Evolutionary conservation across 345 rosid species (phyloP).

Genomic region (Eucalyptus sideroxylon): DNA sequence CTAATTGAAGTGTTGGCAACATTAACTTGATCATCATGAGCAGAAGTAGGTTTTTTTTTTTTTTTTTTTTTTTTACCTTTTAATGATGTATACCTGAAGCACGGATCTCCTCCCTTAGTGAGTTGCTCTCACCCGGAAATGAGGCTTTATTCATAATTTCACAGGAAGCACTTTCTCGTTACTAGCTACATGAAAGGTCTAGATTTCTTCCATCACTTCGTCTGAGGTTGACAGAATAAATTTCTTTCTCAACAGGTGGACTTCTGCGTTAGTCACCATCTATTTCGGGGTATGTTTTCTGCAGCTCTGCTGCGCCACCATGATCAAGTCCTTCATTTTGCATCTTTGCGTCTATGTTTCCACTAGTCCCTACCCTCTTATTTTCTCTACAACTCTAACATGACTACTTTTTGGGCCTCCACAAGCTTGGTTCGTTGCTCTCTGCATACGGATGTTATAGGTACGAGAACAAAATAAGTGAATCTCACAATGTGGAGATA

Average conservation of each 20-base stretch:
- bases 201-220: background rate
- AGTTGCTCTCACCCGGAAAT: background rate
- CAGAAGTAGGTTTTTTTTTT: background rate
- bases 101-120: background rate
- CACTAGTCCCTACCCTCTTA: background rate
- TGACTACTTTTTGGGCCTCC: background rate
- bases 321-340: background rate
- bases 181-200: background rate
- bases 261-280: constrained; percentile 54
- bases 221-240: background rate
- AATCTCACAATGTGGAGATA: constrained; percentile 47
- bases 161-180: background rate
- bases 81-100: background rate
- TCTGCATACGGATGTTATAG: constrained; percentile 69
- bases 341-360: background rate
- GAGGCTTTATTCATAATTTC: background rate
- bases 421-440: constrained; percentile 67
- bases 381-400: background rate
- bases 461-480: constrained; percentile 48
- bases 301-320: background rate
- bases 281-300: constrained; percentile 66
- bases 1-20: background rate
- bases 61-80: background rate
- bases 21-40: background rate
- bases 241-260: constrained; percentile 64